Conservation (phyloP, 148 eudicot genomes). For the Rhododendron kiyosumense region DNA sequence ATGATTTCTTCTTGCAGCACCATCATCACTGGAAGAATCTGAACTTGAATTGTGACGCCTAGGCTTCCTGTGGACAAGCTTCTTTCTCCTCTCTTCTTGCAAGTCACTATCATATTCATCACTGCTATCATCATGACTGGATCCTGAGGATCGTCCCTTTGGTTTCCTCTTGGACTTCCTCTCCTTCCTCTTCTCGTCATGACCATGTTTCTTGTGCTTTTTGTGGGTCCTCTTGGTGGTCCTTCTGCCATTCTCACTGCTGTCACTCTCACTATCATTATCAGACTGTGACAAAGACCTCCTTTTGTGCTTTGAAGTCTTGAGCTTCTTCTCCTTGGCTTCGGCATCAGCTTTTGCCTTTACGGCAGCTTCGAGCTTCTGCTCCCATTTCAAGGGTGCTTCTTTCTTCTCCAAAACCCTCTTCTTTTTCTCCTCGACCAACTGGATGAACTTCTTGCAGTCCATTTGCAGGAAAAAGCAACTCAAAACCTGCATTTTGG, state of each 20-base stretch:
- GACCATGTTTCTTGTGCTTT: constrained; percentile 57
- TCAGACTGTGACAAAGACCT: constrained; percentile 45
- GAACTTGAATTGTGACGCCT: constrained; percentile 27
- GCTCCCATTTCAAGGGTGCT: constrained; percentile 94
- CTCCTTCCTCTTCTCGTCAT: constrained; percentile 41
- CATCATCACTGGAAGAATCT: constrained; percentile 36
- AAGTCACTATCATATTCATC: constrained; percentile 45
- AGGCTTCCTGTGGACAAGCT: constrained; percentile 40
- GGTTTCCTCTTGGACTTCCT: constrained; percentile 53
- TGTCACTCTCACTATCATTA: constrained; percentile 40
- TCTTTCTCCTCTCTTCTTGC: constrained; percentile 44
- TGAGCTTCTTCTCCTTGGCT: constrained; percentile 60
- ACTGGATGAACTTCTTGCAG: constrained; percentile 85
- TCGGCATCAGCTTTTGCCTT: constrained; percentile 74
- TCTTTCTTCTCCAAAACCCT: constrained; percentile 73
- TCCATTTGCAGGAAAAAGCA: constrained; percentile 70
- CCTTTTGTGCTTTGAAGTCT: constrained; percentile 54
- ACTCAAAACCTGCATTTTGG: constrained; percentile 91
- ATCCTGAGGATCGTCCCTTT: constrained; percentile 45
- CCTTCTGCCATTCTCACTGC: constrained; percentile 38
- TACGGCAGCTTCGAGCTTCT: constrained; percentile 79
- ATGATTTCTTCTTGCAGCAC: constrained; percentile 25
- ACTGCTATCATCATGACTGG: constrained; percentile 33
- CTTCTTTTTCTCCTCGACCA: constrained; percentile 93
- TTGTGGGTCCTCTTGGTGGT: constrained; percentile 46